Base-by-base conservation (phyloP, 176 grass and related monocot genomes). In the Lolium multiflorum region DNA sequence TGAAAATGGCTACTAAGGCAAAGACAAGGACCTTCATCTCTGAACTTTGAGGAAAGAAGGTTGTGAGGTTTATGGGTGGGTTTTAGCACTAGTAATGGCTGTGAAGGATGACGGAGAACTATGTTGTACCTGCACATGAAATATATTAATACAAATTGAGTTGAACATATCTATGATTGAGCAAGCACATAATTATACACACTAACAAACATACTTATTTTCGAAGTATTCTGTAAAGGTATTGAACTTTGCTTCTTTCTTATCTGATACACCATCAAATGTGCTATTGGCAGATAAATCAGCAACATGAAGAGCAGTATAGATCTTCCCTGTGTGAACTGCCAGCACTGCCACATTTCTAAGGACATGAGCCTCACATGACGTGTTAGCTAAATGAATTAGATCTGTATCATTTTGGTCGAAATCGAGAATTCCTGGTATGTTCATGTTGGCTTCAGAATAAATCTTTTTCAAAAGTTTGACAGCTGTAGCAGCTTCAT, bases 251-350 rank as follows among this genome's bases (percentile, higher is more conserved):
- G 62, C 47, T 87, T 85, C 84, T 85, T 89, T 87, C 48, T 95
- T 95, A 52, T 94, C 88, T 79, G 78, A 89, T 71, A 18, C 44
- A 49, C 91, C 96, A 76, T 94, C 93, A 91, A 98, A 98, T 87
- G 86, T 69, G 85, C 91, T 98, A 75, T 88, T 80, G 26, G 88
- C 89, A 86, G 35, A 88, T 87, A 90, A 88, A 91, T 66, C 79
- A 73, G 61, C 43, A 72, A 92, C 74, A 35, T 86, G 20, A 90
- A 98, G 66, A 91, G 88, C 50, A 73, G 89, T 89, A 85, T 94
- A 98, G 81, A 98, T 95, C 70, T 91, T 95, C 71, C 96, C 90
- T 47, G 96, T 95, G 87, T 98, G 96, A 46, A 95, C 69, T 67
- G 93, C 96, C 81, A 98, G 77, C 67, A 98, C 96, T 70, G 91